A percentile compares a stretch with the other conserved stretches of the same genome.
phyloP scores from a whole-genome alignment of 1,284 basidiomycete species.

The Tremellales sp. region DNA sequence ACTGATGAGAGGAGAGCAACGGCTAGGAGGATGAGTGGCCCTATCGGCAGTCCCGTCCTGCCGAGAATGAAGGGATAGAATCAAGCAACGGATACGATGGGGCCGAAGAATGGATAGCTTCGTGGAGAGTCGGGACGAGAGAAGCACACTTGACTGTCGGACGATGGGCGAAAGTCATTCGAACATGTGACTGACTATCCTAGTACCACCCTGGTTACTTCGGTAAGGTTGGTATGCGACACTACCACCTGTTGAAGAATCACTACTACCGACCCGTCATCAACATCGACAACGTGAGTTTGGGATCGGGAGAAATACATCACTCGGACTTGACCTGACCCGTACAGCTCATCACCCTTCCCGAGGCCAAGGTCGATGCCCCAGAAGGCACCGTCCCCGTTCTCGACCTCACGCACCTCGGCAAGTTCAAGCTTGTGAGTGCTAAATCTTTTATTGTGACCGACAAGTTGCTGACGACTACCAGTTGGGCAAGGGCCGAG shows the following conservation, averaged over 20 bases:
- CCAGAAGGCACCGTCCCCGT: conserved; percentile 68
- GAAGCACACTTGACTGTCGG: no score
- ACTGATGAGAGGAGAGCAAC: not conserved
- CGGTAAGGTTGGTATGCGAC: conserved; percentile 87
- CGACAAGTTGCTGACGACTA: not conserved
- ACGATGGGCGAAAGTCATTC: no score
- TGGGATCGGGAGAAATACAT: conserved; percentile 50
- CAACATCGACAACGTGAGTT: conserved; percentile 82
- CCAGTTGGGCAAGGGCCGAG: conserved; percentile 48
- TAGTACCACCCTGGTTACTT: conserved; percentile 81
- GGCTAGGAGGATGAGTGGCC: not conserved
- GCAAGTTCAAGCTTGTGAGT: conserved; percentile 77
- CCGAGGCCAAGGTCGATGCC: conserved; percentile 48
- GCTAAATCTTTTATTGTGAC: not conserved
- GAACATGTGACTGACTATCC: no score
- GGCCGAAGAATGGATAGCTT: no score
- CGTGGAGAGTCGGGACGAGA: no score
- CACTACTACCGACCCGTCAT: conserved; percentile 85
- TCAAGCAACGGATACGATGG: no score
- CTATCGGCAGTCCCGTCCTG: no score
- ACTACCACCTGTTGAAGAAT: conserved; percentile 94
- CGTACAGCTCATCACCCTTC: conserved; percentile 47
- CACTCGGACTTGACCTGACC: conserved; percentile 58
- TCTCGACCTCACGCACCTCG: conserved; percentile 78
- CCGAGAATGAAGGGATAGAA: not conserved